phyloP scores from a whole-genome alignment of 768 basidiomycete genomes.

The Lactarius vividus region DNA sequence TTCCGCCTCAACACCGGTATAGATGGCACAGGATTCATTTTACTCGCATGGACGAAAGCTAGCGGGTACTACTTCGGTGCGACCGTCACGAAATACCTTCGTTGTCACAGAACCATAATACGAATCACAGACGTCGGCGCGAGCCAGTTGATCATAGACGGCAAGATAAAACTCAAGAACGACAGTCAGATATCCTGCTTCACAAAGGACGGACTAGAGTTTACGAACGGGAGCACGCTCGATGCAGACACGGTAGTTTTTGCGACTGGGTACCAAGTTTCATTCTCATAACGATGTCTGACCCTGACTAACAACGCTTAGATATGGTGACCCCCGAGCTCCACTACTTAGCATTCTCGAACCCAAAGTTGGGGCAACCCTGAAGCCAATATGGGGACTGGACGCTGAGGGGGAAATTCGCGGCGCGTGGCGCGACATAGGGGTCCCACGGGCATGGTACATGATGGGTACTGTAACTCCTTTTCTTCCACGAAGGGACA shows the following conservation, averaged over 20 bases:
- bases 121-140: slow-evolving; percentile 39
- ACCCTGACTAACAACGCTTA: slow-evolving; percentile 26
- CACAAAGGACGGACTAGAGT: slow-evolving; percentile 40
- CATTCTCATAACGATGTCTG: background rate
- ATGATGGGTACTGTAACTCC: slow-evolving; percentile 49
- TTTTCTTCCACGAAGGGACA: background rate
- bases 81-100: slow-evolving; percentile 13
- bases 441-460: slow-evolving; percentile 53
- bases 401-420: slow-evolving; percentile 62
- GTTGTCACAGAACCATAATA: background rate
- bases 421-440: slow-evolving; percentile 49
- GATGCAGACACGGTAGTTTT: slow-evolving; percentile 49
- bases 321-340: slow-evolving; percentile 45
- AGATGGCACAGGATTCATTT: slow-evolving; percentile 48
- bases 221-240: slow-evolving; percentile 42
- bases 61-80: slow-evolving; percentile 69
- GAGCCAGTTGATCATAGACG: slow-evolving; percentile 43
- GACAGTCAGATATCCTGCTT: slow-evolving; percentile 43
- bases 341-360: slow-evolving; percentile 47
- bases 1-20: slow-evolving; percentile 52
- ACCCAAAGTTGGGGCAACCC: slow-evolving; percentile 41
- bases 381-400: slow-evolving; percentile 62
- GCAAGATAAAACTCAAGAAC: slow-evolving; percentile 49
- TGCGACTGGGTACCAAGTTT: slow-evolving; percentile 44
- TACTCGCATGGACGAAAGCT: slow-evolving; percentile 43